Conservation (phyloP, 192 early-diverging fungal genomes). For the Radiomyces spectabilis region DNA sequence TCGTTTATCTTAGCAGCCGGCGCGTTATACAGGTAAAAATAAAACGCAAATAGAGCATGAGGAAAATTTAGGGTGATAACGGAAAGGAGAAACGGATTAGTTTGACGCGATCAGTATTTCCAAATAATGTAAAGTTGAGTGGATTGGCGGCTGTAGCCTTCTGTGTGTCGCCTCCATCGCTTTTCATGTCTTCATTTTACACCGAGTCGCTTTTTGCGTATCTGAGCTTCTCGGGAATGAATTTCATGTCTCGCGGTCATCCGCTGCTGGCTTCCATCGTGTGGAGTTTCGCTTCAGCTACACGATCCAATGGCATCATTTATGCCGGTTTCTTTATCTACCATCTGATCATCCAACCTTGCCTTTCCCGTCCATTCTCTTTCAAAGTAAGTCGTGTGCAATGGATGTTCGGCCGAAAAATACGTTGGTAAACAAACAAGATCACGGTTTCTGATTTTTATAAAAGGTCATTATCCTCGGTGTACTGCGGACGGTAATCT, state of each 20-base stretch:
- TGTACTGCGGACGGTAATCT: slow-evolving; percentile 2
- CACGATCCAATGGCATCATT: slow-evolving; percentile 75
- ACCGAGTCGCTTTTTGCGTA: slow-evolving; percentile 82
- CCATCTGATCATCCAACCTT: slow-evolving; percentile 42
- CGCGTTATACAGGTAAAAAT: slow-evolving; percentile 58
- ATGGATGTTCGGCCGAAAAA: too few relatives aligned
- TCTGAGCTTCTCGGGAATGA: slow-evolving; percentile 76
- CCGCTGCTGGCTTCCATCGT: slow-evolving; percentile 55
- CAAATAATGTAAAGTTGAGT: slow-evolving; percentile 42
- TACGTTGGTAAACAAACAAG: too few relatives aligned
- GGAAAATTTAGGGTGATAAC: too few relatives aligned
- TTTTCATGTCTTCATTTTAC: slow-evolving; percentile 87
- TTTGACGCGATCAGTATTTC: slow-evolving; percentile 9
- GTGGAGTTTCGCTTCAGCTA: slow-evolving; percentile 49
- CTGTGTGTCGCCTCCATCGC: slow-evolving; percentile 64
- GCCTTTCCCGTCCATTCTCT: too few relatives aligned
- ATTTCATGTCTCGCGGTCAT: slow-evolving; percentile 31
- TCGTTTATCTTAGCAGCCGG: slow-evolving; percentile 68
- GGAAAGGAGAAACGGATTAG: too few relatives aligned
- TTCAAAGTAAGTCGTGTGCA: too few relatives aligned
- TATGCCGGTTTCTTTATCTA: slow-evolving; percentile 83
- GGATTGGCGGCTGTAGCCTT: slow-evolving; percentile 63
- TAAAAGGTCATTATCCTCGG: background rate
- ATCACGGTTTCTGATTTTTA: too few relatives aligned
- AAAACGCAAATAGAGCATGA: too few relatives aligned